These are phyloP conservation scores for Protostelium mycophagum DNA, from an alignment of 78 protist species.

Conservation along the genomic window DNA sequence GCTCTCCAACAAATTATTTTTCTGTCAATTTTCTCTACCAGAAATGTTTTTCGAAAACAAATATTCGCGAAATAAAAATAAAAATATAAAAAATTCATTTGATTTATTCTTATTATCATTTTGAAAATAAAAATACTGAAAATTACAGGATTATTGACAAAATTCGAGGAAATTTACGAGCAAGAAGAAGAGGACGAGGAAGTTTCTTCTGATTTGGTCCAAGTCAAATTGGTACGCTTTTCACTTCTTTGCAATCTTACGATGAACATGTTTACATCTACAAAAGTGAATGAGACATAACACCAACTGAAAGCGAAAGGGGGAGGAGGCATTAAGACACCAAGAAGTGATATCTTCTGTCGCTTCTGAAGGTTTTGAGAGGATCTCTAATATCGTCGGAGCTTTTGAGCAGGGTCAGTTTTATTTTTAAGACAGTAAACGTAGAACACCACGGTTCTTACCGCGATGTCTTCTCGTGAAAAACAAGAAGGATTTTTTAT, in stretches of 20 bases:
- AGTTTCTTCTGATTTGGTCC: background rate
- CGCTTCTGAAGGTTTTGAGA: background rate
- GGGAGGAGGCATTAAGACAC: background rate
- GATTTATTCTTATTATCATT: too few species aligned
- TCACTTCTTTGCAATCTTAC: background rate
- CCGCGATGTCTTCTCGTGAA: too few species aligned
- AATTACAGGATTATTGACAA: background rate
- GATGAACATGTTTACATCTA: background rate
- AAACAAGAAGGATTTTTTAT: too few species aligned
- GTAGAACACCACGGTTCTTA: too few species aligned
- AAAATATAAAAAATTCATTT: too few species aligned
- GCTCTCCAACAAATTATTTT: too few species aligned
- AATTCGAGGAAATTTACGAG: background rate
- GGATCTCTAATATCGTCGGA: background rate
- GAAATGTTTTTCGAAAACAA: too few species aligned
- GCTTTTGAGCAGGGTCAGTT: background rate
- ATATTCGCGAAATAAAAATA: too few species aligned
- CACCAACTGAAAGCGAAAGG: too few species aligned
- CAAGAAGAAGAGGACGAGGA: background rate
- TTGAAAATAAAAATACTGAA: too few species aligned
- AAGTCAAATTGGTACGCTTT: background rate
- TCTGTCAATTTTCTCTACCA: too few species aligned
- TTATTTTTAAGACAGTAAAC: background rate
- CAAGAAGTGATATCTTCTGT: background rate
- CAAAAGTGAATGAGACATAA: too few species aligned